Conservation (phyloP, 306 rosid genomes). For the Cucumis melo region DNA sequence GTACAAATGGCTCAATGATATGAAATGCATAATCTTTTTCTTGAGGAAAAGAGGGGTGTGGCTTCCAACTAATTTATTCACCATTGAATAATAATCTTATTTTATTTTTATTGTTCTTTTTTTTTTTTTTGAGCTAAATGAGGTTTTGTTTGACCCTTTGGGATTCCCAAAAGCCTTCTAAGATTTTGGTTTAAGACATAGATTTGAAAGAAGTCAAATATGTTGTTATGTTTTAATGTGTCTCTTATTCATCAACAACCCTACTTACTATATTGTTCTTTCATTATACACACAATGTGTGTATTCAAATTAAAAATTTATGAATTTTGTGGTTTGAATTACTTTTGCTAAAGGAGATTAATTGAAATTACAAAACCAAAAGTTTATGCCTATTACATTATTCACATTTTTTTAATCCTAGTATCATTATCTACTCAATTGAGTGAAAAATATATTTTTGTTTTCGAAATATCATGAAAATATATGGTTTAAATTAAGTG, state of each 20-base stretch:
- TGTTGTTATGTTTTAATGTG: background rate
- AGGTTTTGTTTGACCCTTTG: constrained; percentile 6
- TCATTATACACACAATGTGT: background rate
- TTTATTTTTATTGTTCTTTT: background rate
- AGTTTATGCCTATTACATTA: too few species aligned
- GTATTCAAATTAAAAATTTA: too few species aligned
- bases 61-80: background rate
- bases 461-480: too few species aligned
- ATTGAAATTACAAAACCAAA: too few species aligned
- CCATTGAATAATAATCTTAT: background rate
- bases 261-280: background rate
- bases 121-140: background rate
- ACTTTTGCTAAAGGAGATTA: background rate
- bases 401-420: too few species aligned
- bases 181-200: background rate
- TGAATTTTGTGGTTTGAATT: too few species aligned
- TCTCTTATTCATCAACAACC: background rate
- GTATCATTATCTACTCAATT: too few species aligned
- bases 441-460: too few species aligned
- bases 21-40: background rate
- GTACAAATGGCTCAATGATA: background rate
- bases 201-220: background rate
- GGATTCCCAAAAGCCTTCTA: constrained; percentile 6
- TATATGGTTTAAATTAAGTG: too few species aligned
- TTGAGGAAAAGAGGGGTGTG: background rate